Conservation (phyloP, 2,329 filamentous ascomycete genomes). For the Trichoderma endophyticum region DNA sequence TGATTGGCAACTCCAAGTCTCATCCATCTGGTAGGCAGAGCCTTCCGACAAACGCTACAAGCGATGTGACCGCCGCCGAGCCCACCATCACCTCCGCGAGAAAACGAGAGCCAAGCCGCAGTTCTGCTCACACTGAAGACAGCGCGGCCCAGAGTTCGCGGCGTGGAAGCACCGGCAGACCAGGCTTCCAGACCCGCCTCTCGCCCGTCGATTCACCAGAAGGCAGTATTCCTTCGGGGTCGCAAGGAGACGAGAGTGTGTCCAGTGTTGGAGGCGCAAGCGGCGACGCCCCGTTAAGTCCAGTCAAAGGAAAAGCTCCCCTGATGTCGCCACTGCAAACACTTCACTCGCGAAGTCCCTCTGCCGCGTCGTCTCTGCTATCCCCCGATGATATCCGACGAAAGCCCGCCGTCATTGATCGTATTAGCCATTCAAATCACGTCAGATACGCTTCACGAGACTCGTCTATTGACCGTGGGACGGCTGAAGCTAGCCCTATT, state of each 20-base stretch:
- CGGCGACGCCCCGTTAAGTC: conserved; percentile 40
- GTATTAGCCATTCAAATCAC: conserved; percentile 48
- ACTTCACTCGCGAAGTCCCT: conserved; percentile 34
- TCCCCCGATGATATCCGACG: conserved; percentile 40
- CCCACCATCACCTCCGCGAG: conserved; percentile 45
- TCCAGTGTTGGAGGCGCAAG: conserved; percentile 46
- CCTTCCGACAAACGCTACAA: conserved; percentile 42
- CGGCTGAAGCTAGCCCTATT: conserved; percentile 54
- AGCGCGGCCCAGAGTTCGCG: conserved; percentile 35
- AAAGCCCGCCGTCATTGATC: conserved; percentile 52
- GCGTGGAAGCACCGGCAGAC: conserved; percentile 43
- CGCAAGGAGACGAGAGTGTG: conserved; percentile 41
- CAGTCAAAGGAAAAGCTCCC: conserved; percentile 36
- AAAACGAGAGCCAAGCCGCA: conserved; percentile 46
- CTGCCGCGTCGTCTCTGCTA: conserved; percentile 35
- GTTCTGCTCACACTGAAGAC: conserved; percentile 43
- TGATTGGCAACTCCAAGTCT: conserved; percentile 45
- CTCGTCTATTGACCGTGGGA: conserved; percentile 57
- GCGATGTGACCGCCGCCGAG: conserved; percentile 39
- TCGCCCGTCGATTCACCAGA: conserved; percentile 33
- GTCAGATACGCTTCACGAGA: conserved; percentile 50
- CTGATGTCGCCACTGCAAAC: conserved; percentile 36
- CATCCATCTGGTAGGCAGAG: conserved; percentile 38
- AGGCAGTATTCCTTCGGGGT: conserved; percentile 33
- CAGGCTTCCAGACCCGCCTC: conserved; percentile 39